Evolutionary conservation across 768 basidiomycete species (phyloP).

Genomic region (Sarcomyxa edulis): DNA sequence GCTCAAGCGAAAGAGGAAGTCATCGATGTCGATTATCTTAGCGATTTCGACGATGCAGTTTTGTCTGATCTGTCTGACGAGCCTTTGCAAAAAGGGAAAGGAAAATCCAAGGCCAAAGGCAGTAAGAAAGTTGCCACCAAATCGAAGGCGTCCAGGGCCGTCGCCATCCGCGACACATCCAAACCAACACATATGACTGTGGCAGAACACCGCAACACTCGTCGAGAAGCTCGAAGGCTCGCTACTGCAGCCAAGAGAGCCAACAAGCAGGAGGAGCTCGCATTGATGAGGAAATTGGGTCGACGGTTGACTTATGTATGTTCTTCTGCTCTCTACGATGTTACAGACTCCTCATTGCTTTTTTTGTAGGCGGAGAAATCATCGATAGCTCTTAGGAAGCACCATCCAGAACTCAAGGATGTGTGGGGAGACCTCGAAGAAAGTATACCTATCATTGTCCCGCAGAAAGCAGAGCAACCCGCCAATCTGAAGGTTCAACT

Average conservation of each 20-base stretch:
- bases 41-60: constrained; percentile 16
- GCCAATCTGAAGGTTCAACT: constrained; percentile 77
- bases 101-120: constrained; percentile 28
- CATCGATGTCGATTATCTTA: constrained; percentile 23
- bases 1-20: constrained; percentile 22
- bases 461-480: constrained; percentile 75
- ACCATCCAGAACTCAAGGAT: constrained; percentile 77
- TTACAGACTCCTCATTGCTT: constrained; percentile 6
- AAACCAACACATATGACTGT: constrained; percentile 28
- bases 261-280: constrained; percentile 42
- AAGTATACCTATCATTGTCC: constrained; percentile 53
- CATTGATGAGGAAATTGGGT: constrained; percentile 53
- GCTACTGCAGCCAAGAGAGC: constrained; percentile 18
- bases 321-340: constrained; percentile 5
- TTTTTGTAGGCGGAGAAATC: constrained; percentile 64
- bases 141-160: constrained; percentile 10
- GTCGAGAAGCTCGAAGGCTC: constrained; percentile 20
- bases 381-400: constrained; percentile 51
- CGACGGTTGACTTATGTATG: constrained; percentile 70
- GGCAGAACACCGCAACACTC: constrained; percentile 21
- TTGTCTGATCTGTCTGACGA: constrained; percentile 16
- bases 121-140: too few species aligned
- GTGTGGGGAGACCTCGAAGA: constrained; percentile 86
- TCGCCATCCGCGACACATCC: constrained; percentile 10
- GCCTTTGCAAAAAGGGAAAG: constrained; percentile 20